These are phyloP conservation scores for Phytopythium sindhum DNA, from an alignment of 352 stramenopile species.

Conservation along the genomic window DNA sequence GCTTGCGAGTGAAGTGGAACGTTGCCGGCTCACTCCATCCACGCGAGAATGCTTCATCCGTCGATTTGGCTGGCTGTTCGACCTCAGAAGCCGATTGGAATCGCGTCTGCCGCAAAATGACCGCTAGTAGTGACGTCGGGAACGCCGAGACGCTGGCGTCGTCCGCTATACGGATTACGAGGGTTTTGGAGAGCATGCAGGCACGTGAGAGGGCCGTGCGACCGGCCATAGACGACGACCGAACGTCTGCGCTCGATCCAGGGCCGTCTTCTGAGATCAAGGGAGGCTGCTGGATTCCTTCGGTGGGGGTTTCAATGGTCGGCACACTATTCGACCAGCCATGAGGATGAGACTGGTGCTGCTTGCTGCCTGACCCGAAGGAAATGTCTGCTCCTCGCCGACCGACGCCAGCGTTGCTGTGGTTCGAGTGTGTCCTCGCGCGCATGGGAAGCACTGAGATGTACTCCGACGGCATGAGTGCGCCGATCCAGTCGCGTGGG, in stretches of 20 bases:
- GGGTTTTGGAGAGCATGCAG: conserved; percentile 29
- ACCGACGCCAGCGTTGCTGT: neutral
- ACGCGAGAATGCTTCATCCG: neutral
- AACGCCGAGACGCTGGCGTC: conserved; percentile 22
- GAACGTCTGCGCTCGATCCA: neutral
- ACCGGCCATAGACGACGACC: neutral
- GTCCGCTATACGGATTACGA: conserved; percentile 41
- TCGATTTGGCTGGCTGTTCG: neutral
- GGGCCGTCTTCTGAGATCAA: neutral
- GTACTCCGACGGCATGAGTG: conserved; percentile 70
- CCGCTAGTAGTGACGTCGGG: conserved; percentile 36
- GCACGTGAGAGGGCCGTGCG: conserved; percentile 15
- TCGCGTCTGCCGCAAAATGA: conserved; percentile 37
- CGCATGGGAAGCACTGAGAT: conserved; percentile 51
- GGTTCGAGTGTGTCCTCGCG: conserved; percentile 3
- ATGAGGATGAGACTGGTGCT: neutral
- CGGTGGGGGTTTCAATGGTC: neutral
- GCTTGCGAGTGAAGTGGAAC: conserved; percentile 42
- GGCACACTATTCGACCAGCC: neutral
- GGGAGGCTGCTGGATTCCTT: neutral
- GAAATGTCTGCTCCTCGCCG: neutral
- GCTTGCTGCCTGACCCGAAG: neutral
- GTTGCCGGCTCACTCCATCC: conserved; percentile 30
- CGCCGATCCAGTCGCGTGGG: conserved; percentile 60
- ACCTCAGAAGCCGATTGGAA: conserved; percentile 14